Evolutionary conservation across 2,329 filamentous ascomycete genomes (phyloP), one percentile per base, ranked within the genome.

Genomic region (Apiospora hydei): DNA sequence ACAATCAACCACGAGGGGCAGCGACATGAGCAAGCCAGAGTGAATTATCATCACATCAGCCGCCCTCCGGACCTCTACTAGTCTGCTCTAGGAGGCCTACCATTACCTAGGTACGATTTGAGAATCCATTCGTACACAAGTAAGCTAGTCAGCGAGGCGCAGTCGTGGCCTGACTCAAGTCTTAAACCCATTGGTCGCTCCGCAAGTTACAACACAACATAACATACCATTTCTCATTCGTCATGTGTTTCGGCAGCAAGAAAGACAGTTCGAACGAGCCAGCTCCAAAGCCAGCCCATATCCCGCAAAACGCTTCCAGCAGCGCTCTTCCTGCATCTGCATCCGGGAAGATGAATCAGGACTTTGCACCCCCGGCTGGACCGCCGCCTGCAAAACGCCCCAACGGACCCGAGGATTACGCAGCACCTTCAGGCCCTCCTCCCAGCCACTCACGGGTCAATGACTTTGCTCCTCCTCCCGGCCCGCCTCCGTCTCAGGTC

Each of bases 221-320:
- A n/a, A 41, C 30, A 38, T 30, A 24, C 16, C 57, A 38, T 18
- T 14, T n/a, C n/a, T 24, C 66, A 38, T 18, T 26, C 69, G 72
- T 49, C 67, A 88, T 88, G 87, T 88, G 87, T 78, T 88, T 88
- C 75, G 84, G 86, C 64, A 80, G 80, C 74, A 64, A 64, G 21
- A 86, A 84, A 69, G 81, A 85, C 71, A 82, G 83, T 68, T 76
- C 78, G 47, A 72, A 83, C 72, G 83, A 83, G 43, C 82, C 81
- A 26, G 80, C 84, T 10, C 82, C 86, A 3, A 80, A 84, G 43
- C 85, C 84, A 6, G 78, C 75, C 21, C 77, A 77, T 38, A 61
- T 77, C 11, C 77, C 77, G 2, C 77, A 77, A 43, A 77, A 75
- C 26, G 72, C 75, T 4, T 76, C 77, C 53, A 75, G 38, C 69